Conservation (phyloP, 495 filamentous ascomycete genomes). For the Penicillium maclennaniae region DNA sequence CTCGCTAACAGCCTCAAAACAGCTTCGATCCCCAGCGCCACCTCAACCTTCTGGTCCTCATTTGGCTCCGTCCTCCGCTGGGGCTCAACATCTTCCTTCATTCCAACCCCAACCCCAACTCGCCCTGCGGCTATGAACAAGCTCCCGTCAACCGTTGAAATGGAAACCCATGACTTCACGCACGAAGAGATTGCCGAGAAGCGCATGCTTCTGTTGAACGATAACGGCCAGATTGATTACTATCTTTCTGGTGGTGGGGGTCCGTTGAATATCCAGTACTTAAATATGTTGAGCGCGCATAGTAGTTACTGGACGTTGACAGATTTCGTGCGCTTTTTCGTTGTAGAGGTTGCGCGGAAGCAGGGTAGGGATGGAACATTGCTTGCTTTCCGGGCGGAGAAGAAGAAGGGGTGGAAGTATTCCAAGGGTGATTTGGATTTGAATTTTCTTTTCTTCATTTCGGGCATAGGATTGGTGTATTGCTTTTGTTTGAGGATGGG, state of each 20-base stretch:
- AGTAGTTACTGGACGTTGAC: conserved; percentile 84
- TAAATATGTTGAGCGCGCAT: conserved; percentile 97
- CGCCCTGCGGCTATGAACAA: conserved; percentile 51
- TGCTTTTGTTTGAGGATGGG: neutral
- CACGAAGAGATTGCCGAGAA: conserved; percentile 90
- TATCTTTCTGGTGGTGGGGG: conserved; percentile 76
- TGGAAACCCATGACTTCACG: conserved; percentile 93
- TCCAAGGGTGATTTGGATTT: conserved; percentile 21
- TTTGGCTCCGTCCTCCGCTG: conserved; percentile 62
- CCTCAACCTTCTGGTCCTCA: conserved; percentile 61
- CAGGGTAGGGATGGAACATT: conserved; percentile 66
- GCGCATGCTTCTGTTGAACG: conserved; percentile 81
- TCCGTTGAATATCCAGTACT: conserved; percentile 86
- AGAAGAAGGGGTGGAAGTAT: conserved; percentile 54
- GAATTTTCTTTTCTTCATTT: neutral
- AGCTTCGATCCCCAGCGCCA: conserved; percentile 71
- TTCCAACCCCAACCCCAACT: conserved; percentile 17
- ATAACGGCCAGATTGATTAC: conserved; percentile 93
- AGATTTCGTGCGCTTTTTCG: conserved; percentile 83
- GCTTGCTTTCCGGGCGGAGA: conserved; percentile 67
- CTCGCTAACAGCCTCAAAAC: conserved; percentile 74
- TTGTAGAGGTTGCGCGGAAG: conserved; percentile 77
- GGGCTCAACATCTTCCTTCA: conserved; percentile 25
- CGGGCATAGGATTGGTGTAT: neutral
- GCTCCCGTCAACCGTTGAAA: conserved; percentile 84